These are phyloP conservation scores for Pichia sp. DNA, from an alignment of 1,139 yeast genomes.

Conservation along the genomic window DNA sequence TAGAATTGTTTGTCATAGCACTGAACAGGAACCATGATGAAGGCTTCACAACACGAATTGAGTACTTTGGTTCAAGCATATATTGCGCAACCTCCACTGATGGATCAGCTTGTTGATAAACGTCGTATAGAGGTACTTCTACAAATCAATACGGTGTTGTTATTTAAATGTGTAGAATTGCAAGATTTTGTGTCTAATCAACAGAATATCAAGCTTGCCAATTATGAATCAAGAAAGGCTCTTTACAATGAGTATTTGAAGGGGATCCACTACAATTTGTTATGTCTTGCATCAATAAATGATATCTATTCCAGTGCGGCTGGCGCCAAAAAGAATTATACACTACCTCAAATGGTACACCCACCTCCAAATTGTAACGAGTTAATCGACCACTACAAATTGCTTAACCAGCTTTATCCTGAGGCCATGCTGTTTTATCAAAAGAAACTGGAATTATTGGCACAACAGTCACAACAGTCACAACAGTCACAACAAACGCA, in stretches of 20 bases:
- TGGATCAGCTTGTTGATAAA: constrained; percentile 27
- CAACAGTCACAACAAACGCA: constrained; percentile 10
- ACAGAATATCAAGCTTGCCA: constrained; percentile 21
- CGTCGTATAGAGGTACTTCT: constrained; percentile 43
- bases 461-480: constrained; percentile 24
- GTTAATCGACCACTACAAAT: constrained; percentile 36
- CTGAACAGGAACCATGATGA: not conserved
- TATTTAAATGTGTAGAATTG: constrained; percentile 35
- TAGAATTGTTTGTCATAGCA: too few species aligned
- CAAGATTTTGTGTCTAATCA: constrained; percentile 21
- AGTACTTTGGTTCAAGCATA: constrained; percentile 20
- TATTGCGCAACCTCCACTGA: constrained; percentile 19
- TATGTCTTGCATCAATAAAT: constrained; percentile 44
- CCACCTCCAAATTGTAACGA: constrained; percentile 54
- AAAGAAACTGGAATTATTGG: constrained; percentile 37
- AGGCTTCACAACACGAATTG: constrained; percentile 10
- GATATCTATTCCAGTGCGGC: constrained; percentile 38
- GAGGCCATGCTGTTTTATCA: constrained; percentile 45
- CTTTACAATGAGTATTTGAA: constrained; percentile 43
- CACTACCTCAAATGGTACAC: constrained; percentile 42
- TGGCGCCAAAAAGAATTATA: constrained; percentile 30
- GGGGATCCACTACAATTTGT: constrained; percentile 45
- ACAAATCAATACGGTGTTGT: constrained; percentile 43
- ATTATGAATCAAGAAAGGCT: constrained; percentile 29
- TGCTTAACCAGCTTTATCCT: constrained; percentile 45